Evolutionary conservation across 73 alveolate species (phyloP).

Genomic region (Breviolum minutum): DNA sequence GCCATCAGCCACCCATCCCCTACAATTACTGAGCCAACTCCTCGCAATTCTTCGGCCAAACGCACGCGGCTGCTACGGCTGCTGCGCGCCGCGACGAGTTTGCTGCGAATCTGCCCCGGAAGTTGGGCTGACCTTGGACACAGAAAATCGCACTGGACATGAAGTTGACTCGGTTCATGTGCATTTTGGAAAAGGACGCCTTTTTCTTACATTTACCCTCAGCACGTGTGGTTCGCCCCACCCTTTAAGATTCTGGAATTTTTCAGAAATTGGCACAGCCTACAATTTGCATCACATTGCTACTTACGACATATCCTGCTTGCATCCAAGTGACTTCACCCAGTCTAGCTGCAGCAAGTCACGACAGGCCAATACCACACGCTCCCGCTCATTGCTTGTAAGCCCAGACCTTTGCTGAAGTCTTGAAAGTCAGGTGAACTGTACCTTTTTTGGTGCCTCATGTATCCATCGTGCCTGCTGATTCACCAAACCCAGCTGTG

Average conservation of each 20-base stretch:
- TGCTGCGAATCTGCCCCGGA: conserved; percentile 23
- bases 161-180: not conserved
- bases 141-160: not conserved
- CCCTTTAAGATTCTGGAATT: no score
- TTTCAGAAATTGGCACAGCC: no score
- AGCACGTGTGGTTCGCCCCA: no score
- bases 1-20: no score
- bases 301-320: not conserved
- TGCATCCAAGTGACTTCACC: conserved; percentile 37
- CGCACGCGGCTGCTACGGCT: conserved; percentile 48
- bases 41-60: conserved; percentile 5
- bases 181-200: no score
- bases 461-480: no score
- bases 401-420: conserved; percentile 21
- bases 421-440: not conserved
- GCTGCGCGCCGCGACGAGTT: conserved; percentile 34
- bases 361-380: conserved; percentile 61
- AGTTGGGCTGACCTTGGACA: conserved; percentile 6
- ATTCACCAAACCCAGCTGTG: no score
- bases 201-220: no score
- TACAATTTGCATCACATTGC: no score
- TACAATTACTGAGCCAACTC: not conserved
- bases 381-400: conserved; percentile 39
- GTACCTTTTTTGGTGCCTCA: not conserved
- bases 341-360: conserved; percentile 79